These are phyloP conservation scores for Ophioceras dolichostomum DNA, from an alignment of 2,329 filamentous ascomycete genomes.

Conservation along the genomic window DNA sequence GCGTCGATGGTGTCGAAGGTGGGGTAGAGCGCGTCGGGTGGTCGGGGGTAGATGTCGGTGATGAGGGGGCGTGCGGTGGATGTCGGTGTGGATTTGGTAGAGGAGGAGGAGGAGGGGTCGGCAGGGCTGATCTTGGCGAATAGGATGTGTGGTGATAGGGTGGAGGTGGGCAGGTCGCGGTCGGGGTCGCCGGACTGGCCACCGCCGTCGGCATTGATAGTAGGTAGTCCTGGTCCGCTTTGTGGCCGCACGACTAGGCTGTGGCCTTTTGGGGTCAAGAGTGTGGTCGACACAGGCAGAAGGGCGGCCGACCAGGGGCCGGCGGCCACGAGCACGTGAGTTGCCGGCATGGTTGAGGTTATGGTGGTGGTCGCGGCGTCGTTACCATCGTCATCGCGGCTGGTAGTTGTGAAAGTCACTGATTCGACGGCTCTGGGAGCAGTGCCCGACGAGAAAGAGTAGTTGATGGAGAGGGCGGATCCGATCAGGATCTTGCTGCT, in stretches of 20 bases:
- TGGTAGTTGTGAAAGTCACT: conserved; percentile 28
- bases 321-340: conserved; percentile 41
- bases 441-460: conserved; percentile 27
- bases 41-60: neutral
- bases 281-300: conserved; percentile 42
- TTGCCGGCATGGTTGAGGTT: conserved; percentile 27
- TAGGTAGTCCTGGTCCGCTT: too few relatives aligned
- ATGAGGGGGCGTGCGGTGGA: too few relatives aligned
- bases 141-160: neutral
- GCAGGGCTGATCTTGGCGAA: too few relatives aligned
- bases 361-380: conserved; percentile 18
- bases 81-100: too few relatives aligned
- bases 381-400: neutral
- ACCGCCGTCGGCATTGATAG: too few relatives aligned
- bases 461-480: conserved; percentile 56
- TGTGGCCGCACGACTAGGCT: conserved; percentile 44
- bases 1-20: neutral
- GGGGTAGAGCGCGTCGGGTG: neutral
- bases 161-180: too few relatives aligned
- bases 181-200: too few relatives aligned
- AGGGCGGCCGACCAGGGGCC: conserved; percentile 52
- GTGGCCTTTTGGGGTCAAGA: conserved; percentile 49
- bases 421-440: conserved; percentile 27
- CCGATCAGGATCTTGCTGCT: conserved; percentile 53
- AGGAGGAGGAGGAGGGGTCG: too few relatives aligned